Base-by-base conservation (phyloP, 75 land plant species). In the Azolla pinnata region DNA sequence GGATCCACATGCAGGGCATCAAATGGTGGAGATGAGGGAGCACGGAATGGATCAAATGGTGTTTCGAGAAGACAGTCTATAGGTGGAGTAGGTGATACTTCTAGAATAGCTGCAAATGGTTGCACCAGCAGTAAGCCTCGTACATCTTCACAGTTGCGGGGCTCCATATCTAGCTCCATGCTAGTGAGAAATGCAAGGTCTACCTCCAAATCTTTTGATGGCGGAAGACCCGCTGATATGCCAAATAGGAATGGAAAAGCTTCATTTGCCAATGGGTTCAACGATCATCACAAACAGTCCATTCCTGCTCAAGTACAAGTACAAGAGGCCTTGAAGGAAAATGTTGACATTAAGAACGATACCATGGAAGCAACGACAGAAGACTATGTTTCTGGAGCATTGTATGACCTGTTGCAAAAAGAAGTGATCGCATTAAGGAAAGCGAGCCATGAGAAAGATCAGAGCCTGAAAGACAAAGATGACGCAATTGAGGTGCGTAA, bases 401-500 rank as follows among this genome's bases (percentile, higher is more conserved):
- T 87, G 62, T 87, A 90, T 75, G 97, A 90, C 69, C 67, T 81
- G 71, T 25, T 90, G 56, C 97, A 90, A 51, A 90, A 90, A 63
- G 97, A 86, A 61, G 92, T 90, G 4, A 64, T 90, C 9, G 26
- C 71, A 20, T 63, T 90, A 60, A 76, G 92, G 42, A 87, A 84
- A 64, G 63, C 82, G 19, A 67, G 83, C 52, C 84, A 87, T 67
- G 97, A 90, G 47, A 90, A 84, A 66, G 87, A 84, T 62, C 87
- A 77, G 35, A 79, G 73, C 62, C 59, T 87, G 19, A 90, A 87
- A 50, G 97, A 90, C 72, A 90, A 90, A 66, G 97, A 87, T 75
- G 87, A 86, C 70, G 87, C 87, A 1, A 90, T 86, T 45, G 87
- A 90, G 91, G 97, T 90, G 63, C 18, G 42, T 56, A 34, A n/a